phyloP scores from a whole-genome alignment of 208 protist species.

The Leishmania turanica region DNA sequence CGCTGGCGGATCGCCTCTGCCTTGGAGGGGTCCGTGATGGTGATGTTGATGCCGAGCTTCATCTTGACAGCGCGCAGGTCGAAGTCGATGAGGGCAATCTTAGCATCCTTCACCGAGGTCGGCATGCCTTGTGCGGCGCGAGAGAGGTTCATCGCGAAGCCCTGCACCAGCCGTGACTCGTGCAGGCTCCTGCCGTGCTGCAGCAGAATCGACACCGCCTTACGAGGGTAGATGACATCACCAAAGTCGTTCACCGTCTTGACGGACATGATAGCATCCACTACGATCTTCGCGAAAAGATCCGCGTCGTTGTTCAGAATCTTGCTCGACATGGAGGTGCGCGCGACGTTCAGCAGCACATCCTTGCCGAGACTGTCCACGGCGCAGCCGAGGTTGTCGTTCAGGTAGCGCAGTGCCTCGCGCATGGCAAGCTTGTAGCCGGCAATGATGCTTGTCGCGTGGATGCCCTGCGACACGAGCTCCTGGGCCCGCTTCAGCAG shows the following conservation, averaged over 20 bases:
- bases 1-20: slow-evolving; percentile 97
- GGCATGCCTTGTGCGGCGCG: slow-evolving; percentile 98
- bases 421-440: slow-evolving; percentile 98
- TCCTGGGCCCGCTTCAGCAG: slow-evolving; percentile 98
- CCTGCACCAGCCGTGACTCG: slow-evolving; percentile 94
- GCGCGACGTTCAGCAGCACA: slow-evolving; percentile 96
- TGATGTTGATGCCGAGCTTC: slow-evolving; percentile 97
- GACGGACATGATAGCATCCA: slow-evolving; percentile 91
- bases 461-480: slow-evolving; percentile 96
- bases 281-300: slow-evolving; percentile 98
- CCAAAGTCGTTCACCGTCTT: slow-evolving; percentile 93
- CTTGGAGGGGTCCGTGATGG: slow-evolving; percentile 97
- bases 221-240: slow-evolving; percentile 97
- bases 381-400: slow-evolving; percentile 85
- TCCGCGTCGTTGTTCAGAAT: slow-evolving; percentile 97
- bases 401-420: slow-evolving; percentile 97
- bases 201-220: slow-evolving; percentile 98
- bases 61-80: slow-evolving; percentile 98
- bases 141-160: slow-evolving; percentile 97
- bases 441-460: slow-evolving; percentile 99
- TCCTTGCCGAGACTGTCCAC: slow-evolving; percentile 95
- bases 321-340: slow-evolving; percentile 99
- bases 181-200: slow-evolving; percentile 96
- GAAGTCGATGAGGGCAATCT: slow-evolving; percentile 99
- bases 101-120: slow-evolving; percentile 93